Base-by-base conservation (phyloP, 768 basidiomycete species). In the Boletus rex-veris region DNA sequence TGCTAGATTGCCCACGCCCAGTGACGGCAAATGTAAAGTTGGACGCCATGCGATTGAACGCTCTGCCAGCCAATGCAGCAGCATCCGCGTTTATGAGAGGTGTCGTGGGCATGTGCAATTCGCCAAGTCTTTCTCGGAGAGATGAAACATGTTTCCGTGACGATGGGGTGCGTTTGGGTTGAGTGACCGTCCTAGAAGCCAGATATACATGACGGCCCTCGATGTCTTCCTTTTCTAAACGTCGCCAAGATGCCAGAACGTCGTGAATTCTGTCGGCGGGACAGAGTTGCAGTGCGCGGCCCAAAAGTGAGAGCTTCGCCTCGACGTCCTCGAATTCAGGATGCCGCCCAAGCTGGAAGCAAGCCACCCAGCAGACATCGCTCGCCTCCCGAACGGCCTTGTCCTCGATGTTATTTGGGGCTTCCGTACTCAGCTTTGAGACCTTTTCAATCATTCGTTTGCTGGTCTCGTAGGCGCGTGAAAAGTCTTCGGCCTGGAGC, bases 331-430 rank as follows among this genome's bases (percentile, higher is more conserved):
- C 64, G 63, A 86, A 94, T 62, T 89, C 91, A 7, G 83, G 76
- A 59, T 93, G 88, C 54, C 86, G 81, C 15, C 92, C 95, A 3
- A 98, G 80, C 70, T 91, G 87, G 72, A 86, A 92, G 65, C 90
- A 92, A 3, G 88, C 84, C 26, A 88, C 84, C 95, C 95, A 98
- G 58, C 88, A 91, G 35, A 94, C 86, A 59, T 92, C 87, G 44
- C 79, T 79, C 2, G 87, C 88, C 55, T 88, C 84, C 53, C 73
- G 69, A 28, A 83, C 61, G 52, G 71, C 69, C 14, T 70, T 66
- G 36, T 81, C 76, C n/a, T 74, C 73, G 3, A 63, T 37, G 24
- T 62, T 61, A 12, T 55, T 45, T 1, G 71, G 48, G 7, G 62
- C 28, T 9, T 74, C 63, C 1, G 73, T 55, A 28, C 78, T 75